Evolutionary conservation across 2,329 filamentous ascomycete species (phyloP), one percentile per base, ranked within the genome.

Genomic region (Aureobasidium sp.): DNA sequence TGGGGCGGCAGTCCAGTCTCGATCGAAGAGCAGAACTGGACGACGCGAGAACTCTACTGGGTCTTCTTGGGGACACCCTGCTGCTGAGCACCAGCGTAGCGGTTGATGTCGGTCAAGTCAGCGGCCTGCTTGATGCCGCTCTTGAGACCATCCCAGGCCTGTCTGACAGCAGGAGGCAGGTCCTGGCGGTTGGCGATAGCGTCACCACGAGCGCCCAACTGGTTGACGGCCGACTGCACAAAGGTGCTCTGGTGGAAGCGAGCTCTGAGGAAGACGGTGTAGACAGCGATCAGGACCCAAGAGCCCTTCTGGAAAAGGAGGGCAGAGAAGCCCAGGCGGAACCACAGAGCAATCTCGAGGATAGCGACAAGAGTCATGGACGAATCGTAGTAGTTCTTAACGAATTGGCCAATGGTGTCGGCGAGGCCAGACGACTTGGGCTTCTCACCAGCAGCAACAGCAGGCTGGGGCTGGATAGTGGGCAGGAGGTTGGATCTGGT

Each of bases 341-440:
- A 79, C 87, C 92, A 95, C 64, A 97, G 85, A 44, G 84, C 77
- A 68, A 97, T 90, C 79, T 99, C 94, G 63, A 99, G 89, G 50
- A 82, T 80, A 40, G 93, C 89, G 35, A 99, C 94, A 64, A 97
- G 80, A 62, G 89, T 90, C 94, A 99, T 99, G 76, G 91, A 96
- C 64, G 85, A 79, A 74, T 99, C 94, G 74, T 99, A 99, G 84
- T 97, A 97, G 74, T 91, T 85, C 85, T 97, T 97, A 75, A 99
- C 91, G 71, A 99, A 99, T 70, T 82, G 83, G 68, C 91, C 91
- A 74, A 99, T 96, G 68, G 82, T 84, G 65, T 97, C 91, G 60
- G 89, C 87, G 62, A 91, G 77, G 47, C 86, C 85, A 64, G 82
- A 82, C 37, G 80, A 78, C 78, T 85, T 78, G 76, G 74, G 88